phyloP scores from a whole-genome alignment of 148 eudicot genomes.

The Rhododendron henanense region DNA sequence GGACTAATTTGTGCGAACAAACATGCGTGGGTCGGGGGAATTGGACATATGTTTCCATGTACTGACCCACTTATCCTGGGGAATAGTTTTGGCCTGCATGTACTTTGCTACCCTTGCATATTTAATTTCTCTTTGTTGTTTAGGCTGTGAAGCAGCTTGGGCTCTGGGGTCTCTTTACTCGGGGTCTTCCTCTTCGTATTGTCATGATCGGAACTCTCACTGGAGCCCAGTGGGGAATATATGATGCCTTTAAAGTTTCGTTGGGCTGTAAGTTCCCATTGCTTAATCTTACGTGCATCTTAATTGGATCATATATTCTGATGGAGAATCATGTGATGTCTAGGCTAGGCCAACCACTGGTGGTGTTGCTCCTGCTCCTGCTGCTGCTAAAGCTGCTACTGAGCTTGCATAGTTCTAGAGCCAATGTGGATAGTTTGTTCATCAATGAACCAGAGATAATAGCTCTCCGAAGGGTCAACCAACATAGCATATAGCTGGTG shows the following conservation, averaged over 20 bases:
- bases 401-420: conserved; percentile 37
- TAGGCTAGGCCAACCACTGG: conserved; percentile 98
- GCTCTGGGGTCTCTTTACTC: conserved; percentile 61
- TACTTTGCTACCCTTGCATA: background rate
- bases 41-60: background rate
- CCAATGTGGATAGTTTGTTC: background rate
- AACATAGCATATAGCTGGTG: conserved; percentile 8
- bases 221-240: conserved; percentile 97
- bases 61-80: background rate
- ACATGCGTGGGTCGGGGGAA: background rate
- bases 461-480: conserved; percentile 9
- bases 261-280: conserved; percentile 75
- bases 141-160: conserved; percentile 91
- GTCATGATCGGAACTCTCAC: conserved; percentile 97
- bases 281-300: background rate
- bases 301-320: background rate
- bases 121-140: background rate
- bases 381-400: conserved; percentile 8
- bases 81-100: background rate
- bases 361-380: conserved; percentile 53
- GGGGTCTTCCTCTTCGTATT: conserved; percentile 92
- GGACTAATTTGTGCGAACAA: background rate
- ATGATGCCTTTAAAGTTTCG: conserved; percentile 90
- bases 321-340: conserved; percentile 8
- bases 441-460: background rate